Base-by-base conservation (phyloP, 495 filamentous ascomycete species). In the Penicillium ochrochloron region DNA sequence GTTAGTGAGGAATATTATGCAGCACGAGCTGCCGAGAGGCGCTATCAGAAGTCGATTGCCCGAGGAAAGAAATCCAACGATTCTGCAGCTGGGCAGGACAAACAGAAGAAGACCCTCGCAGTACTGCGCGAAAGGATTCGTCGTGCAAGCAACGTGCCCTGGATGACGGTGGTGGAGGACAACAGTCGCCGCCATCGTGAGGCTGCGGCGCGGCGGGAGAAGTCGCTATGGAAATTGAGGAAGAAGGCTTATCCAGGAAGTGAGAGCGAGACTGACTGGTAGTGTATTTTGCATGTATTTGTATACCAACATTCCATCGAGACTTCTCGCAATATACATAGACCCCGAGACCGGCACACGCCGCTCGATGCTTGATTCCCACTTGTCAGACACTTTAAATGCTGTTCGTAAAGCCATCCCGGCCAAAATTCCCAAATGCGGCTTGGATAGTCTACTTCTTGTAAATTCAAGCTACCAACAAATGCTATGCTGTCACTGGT, bases 101-200 rank as follows among this genome's bases (percentile, higher is more conserved):
- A 61, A n/a, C 69, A 73, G 7, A 62, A 63, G 12, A 58, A 72
- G 21, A 65, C 70, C 9, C 67, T 75, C 33, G 65, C 70, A 1
- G 51, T 66, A 2, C 61, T 81, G 23, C 70, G 72, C 34, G 75
- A 78, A 52, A 65, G 80, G 6, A 70, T 81, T 3, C 72, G 73
- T 2, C 74, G 77, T 5, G 78, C 78, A 10, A 80, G 78, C 58
- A 75, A 76, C 44, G 76, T 78, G 33, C 80, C 80, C n/a, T 82
- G 75, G 73, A 79, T 81, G 78, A 80, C 70, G 25, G 80, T 82
- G 25, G 69, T 79, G 31, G 80, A 82, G 48, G 78, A 78, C 53
- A 68, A 74, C 33, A 74, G 75, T 41, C 66, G 72, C 3, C 66
- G 68, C 35, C 75, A 73, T 31, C 72, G 75, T 29, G 78, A 77